Percentiles rank a stretch among this genome's conserved stretches.
phyloP scores from a whole-genome alignment of 495 filamentous ascomycete species.

The Letharia lupina region DNA sequence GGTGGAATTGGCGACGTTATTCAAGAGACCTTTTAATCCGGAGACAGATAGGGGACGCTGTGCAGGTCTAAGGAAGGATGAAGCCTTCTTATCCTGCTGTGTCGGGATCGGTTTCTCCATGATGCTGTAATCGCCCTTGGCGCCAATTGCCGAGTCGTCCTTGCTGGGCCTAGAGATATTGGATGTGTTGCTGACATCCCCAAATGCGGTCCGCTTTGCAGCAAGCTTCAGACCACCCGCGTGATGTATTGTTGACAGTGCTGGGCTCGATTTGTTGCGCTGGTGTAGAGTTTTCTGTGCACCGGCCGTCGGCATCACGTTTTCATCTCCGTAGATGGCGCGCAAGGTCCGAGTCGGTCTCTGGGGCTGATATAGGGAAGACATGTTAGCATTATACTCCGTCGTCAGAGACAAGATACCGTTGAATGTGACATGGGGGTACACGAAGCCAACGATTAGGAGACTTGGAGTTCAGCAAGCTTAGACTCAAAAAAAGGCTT shows the following conservation, averaged over 20 bases:
- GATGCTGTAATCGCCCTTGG: slow-evolving; percentile 38
- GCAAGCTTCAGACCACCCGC: slow-evolving; percentile 55
- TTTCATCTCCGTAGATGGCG: slow-evolving; percentile 62
- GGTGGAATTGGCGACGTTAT: slow-evolving; percentile 31
- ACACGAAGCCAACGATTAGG: background rate
- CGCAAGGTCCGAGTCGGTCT: slow-evolving; percentile 54
- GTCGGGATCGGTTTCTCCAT: slow-evolving; percentile 38
- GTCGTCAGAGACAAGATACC: background rate
- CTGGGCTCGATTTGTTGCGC: slow-evolving; percentile 72
- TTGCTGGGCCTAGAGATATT: slow-evolving; percentile 43
- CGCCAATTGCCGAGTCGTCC: slow-evolving; percentile 44
- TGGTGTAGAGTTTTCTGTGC: slow-evolving; percentile 59
- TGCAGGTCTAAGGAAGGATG: slow-evolving; percentile 51
- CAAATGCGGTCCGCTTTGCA: slow-evolving; percentile 68
- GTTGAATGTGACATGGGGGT: background rate
- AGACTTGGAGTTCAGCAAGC: background rate
- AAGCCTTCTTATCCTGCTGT: slow-evolving; percentile 39
- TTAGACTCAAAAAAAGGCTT: background rate
- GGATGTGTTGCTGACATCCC: slow-evolving; percentile 67
- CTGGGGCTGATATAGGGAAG: slow-evolving; percentile 52
- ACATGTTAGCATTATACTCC: slow-evolving; percentile 16
- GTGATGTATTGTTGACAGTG: slow-evolving; percentile 48
- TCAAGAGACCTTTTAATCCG: slow-evolving; percentile 39
- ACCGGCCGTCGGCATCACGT: slow-evolving; percentile 45
- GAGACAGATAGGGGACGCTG: slow-evolving; percentile 53